A percentile compares a stretch with the other conserved stretches of the same genome.
phyloP scores from a whole-genome alignment of 2,329 filamentous ascomycete genomes.

The Colletotrichum lindemuthianum region DNA sequence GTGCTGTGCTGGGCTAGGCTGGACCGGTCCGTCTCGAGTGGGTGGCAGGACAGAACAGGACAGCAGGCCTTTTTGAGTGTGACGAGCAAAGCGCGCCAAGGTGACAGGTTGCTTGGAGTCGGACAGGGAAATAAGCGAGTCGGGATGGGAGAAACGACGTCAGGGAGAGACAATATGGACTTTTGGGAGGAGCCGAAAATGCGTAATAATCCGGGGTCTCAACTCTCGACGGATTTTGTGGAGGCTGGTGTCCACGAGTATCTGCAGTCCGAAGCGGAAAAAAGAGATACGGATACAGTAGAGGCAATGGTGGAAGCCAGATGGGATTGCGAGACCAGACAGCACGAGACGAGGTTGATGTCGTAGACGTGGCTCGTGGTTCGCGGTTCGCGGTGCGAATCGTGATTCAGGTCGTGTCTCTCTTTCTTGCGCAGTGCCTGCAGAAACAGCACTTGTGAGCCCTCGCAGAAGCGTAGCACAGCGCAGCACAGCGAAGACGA shows the following conservation, averaged over 20 bases:
- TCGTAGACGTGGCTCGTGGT: neutral
- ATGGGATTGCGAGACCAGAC: too few relatives aligned
- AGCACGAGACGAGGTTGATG: too few relatives aligned
- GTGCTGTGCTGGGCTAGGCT: slow-evolving; percentile 10
- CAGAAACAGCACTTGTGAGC: neutral
- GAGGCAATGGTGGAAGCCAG: slow-evolving; percentile 8
- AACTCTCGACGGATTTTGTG: slow-evolving; percentile 10
- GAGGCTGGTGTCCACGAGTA: neutral
- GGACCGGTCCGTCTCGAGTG: neutral
- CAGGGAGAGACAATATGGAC: slow-evolving; percentile 19
- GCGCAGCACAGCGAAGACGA: slow-evolving; percentile 1
- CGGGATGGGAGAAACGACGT: slow-evolving; percentile 8
- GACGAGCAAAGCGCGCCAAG: slow-evolving; percentile 19
- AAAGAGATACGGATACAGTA: neutral
- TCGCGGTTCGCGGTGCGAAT: neutral
- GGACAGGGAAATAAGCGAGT: slow-evolving; percentile 10
- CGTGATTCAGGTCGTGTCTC: too few relatives aligned
- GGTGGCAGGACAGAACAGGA: slow-evolving; percentile 10
- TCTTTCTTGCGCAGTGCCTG: neutral
- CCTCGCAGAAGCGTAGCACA: neutral
- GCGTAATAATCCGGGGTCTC: slow-evolving; percentile 10
- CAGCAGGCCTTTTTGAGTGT: slow-evolving; percentile 19
- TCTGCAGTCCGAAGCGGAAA: too few relatives aligned
- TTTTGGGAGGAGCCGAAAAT: slow-evolving; percentile 7
- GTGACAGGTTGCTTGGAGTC: neutral